Base-by-base conservation (phyloP, 139 green algal species). In the Choricystis sp. region DNA sequence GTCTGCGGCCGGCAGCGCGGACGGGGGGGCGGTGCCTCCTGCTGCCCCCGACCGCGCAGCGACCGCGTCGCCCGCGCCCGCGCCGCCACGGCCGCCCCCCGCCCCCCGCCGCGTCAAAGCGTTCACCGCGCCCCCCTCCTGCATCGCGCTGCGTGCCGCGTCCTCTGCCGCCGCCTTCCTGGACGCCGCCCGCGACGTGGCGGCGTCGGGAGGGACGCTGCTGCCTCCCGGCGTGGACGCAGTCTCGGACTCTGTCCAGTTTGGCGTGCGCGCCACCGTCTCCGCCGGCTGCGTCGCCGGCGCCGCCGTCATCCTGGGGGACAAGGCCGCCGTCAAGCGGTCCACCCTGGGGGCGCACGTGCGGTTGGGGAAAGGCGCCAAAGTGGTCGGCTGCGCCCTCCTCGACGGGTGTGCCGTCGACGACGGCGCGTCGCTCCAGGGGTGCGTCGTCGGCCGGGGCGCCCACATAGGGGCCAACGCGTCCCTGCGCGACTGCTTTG, bases 331-430 rank as follows among this genome's bases (percentile, higher is more conserved):
- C 60, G 60, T 65, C 27, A 29, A 55, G 31, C 60, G 67, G 60
- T 31, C 69, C 29, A 56, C 61, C 1, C 49, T 60, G 26, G 69
- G 69, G 2, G 23, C 61, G 28, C 26, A 2, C 24, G 60, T 26
- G 1, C 49, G 14, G 3, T 48, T 52, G 31, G 61, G 61, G 20
- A 64, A 26, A 20, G 74, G 69, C 27, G 49, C 49, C 29, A 56
- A 59, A 16, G 56, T 20, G 3, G 66, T 68, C 29, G 58, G 61
- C 4, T 62, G 63, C 16, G 70, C 65, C 21, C 21, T 71, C 61
- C 59, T 49, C 19, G 30, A 24, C 67, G 69, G 74, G 55, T 25
- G 31, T 3, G 61, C 49, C 23, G 59, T 78, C 29, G 75, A 69
- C 73, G 68, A 69, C 59, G 56, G 65, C 28, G 40, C 40, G 40